A percentile compares a stretch with the other conserved stretches of the same genome.
Conservation (phyloP, 805 yeast genomes). For the Pichia scutulata region DNA sequence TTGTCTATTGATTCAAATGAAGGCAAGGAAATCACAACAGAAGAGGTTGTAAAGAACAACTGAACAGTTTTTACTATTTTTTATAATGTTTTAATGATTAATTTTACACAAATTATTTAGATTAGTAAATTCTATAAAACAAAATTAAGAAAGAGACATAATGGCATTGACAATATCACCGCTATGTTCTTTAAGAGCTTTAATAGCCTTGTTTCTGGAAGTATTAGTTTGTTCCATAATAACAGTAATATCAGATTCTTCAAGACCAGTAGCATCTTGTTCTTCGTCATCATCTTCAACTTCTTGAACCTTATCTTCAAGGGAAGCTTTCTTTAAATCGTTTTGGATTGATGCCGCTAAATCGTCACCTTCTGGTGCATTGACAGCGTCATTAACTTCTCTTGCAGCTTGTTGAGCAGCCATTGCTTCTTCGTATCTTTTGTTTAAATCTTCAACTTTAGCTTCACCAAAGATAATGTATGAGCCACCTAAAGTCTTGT, state of each 20-base stretch:
- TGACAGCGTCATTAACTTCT: constrained; percentile 36
- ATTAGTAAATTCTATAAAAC: not conserved
- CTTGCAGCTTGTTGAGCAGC: constrained; percentile 64
- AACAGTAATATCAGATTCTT: constrained; percentile 73
- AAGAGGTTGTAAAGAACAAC: not conserved
- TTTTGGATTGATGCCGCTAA: constrained; percentile 54
- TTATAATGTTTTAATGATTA: not conserved
- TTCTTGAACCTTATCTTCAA: constrained; percentile 34
- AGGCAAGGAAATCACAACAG: not conserved
- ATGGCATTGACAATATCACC: constrained; percentile 96
- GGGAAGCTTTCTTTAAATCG: constrained; percentile 61
- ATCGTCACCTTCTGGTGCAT: constrained; percentile 48
- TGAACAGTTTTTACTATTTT: not conserved
- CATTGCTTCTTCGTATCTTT: constrained; percentile 77
- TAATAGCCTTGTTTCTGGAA: constrained; percentile 82
- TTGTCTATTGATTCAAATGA: not conserved
- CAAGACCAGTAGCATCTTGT: constrained; percentile 80
- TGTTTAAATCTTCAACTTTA: constrained; percentile 87
- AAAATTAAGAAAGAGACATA: constrained; percentile 51
- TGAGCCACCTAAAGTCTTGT: constrained; percentile 87
- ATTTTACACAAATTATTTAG: constrained; percentile 9
- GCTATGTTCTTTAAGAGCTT: constrained; percentile 80
- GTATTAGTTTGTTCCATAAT: constrained; percentile 88
- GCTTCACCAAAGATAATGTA: constrained; percentile 98
- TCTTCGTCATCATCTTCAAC: constrained; percentile 42